A percentile compares a stretch with the other conserved stretches of the same genome.
phyloP scores from a whole-genome alignment of 2,329 filamentous ascomycete genomes.

The Colletotrichum sp. region DNA sequence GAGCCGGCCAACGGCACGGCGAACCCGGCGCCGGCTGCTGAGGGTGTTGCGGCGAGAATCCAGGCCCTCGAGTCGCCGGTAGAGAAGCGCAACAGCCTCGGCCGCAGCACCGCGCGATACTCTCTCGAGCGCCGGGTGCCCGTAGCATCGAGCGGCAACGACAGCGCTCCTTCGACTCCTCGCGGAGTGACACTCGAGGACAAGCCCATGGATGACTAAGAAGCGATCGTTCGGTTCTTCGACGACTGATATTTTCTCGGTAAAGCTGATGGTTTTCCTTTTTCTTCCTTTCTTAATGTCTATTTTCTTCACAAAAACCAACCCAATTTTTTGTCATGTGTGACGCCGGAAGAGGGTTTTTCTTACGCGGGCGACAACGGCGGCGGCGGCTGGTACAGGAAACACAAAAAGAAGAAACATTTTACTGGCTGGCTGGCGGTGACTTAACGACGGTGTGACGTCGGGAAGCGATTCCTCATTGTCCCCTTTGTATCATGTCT shows the following conservation, averaged over 20 bases:
- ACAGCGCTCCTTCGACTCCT: slow-evolving; percentile 27
- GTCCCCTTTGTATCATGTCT: slow-evolving; percentile 21
- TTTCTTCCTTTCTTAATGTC: slow-evolving; percentile 18
- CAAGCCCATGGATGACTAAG: slow-evolving; percentile 56
- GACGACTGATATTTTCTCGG: background rate
- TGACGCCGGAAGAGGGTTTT: slow-evolving; percentile 9
- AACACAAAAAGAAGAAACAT: background rate
- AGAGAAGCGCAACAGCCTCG: slow-evolving; percentile 71
- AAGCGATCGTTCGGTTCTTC: slow-evolving; percentile 14
- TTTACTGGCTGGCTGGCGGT: slow-evolving; percentile 1
- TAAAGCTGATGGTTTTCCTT: background rate
- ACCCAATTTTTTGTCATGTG: slow-evolving; percentile 7
- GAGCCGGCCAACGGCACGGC: slow-evolving; percentile 49
- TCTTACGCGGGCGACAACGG: slow-evolving; percentile 11
- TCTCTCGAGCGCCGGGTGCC: slow-evolving; percentile 58
- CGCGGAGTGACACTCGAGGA: slow-evolving; percentile 58
- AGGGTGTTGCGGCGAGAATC: slow-evolving; percentile 17
- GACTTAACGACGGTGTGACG: slow-evolving; percentile 9
- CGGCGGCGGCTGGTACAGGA: background rate
- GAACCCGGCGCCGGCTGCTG: slow-evolving; percentile 12
- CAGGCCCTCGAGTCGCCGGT: slow-evolving; percentile 34
- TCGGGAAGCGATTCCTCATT: slow-evolving; percentile 14
- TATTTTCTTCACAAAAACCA: slow-evolving; percentile 4
- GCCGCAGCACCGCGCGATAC: slow-evolving; percentile 53
- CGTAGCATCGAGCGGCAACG: slow-evolving; percentile 33